Percentiles rank a stretch among this genome's conserved stretches.
Conservation (phyloP, 345 rosid genomes). For the Populus simonii region DNA sequence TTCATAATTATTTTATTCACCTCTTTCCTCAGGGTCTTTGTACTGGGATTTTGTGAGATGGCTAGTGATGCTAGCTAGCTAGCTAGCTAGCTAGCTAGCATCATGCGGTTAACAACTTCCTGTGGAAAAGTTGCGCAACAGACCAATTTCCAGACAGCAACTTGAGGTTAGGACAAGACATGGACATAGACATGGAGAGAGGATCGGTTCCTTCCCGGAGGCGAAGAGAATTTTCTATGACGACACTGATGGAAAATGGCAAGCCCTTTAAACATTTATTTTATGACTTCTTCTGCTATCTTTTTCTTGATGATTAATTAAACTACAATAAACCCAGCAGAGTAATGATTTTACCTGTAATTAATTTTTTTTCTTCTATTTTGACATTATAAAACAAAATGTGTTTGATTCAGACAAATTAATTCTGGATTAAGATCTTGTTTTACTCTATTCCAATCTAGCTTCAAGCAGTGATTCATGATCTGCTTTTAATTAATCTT, state of each 20-base stretch:
- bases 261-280: neutral
- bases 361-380: too few relatives aligned
- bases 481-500: too few relatives aligned
- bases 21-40: neutral
- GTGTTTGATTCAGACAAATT: too few relatives aligned
- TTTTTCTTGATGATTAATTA: too few relatives aligned
- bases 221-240: neutral
- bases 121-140: neutral
- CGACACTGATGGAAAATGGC: neutral
- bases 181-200: neutral
- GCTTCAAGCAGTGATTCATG: too few relatives aligned
- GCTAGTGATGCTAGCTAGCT: neutral
- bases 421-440: too few relatives aligned
- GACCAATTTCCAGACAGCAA: neutral
- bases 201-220: neutral
- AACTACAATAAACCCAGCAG: too few relatives aligned
- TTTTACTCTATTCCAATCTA: too few relatives aligned
- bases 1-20: neutral
- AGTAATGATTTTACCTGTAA: too few relatives aligned
- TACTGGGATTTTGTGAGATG: neutral
- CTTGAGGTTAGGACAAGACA: neutral
- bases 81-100: neutral
- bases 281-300: neutral
- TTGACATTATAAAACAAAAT: too few relatives aligned
- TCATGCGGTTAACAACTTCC: neutral